phyloP scores from a whole-genome alignment of 2,329 filamentous ascomycete genomes.

The Bimuria novae-zelandiae region DNA sequence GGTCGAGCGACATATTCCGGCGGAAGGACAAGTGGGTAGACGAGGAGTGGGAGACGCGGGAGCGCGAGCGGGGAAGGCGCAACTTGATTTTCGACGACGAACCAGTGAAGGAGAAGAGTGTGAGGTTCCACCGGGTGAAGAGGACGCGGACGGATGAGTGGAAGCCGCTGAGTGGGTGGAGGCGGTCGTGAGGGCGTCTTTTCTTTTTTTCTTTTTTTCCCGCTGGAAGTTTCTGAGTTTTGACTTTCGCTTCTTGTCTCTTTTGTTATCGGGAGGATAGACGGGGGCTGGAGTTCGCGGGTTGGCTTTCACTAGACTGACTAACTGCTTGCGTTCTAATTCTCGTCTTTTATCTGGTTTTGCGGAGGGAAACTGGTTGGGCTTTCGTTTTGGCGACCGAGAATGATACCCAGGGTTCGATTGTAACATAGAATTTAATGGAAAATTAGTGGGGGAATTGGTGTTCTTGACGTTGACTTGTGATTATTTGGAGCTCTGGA shows the following conservation, averaged over 20 bases:
- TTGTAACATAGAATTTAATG: not conserved
- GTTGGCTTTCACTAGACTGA: constrained; percentile 1
- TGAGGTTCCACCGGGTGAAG: constrained; percentile 29
- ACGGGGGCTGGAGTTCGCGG: constrained; percentile 1
- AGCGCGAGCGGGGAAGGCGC: constrained; percentile 18
- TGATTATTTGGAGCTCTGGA: not conserved
- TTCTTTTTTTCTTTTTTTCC: not conserved
- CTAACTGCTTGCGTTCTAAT: not conserved
- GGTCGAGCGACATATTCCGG: constrained; percentile 28
- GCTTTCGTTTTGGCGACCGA: not conserved
- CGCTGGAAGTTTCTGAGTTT: not conserved
- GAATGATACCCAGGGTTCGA: not conserved
- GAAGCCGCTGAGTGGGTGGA: constrained; percentile 32
- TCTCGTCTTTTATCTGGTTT: not conserved
- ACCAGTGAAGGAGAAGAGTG: constrained; percentile 24
- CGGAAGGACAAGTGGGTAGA: constrained; percentile 32
- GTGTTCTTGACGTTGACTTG: not conserved
- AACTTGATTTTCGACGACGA: constrained; percentile 21
- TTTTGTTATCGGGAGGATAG: not conserved
- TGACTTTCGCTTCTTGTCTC: not conserved
- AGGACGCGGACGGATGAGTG: constrained; percentile 38
- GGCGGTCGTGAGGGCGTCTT: not conserved
- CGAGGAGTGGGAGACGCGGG: constrained; percentile 33
- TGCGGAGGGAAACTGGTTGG: not conserved
- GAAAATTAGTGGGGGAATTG: not conserved